A percentile compares a stretch with the other conserved stretches of the same genome.
Conservation (phyloP, 2,329 filamentous ascomycete genomes). For the Colletotrichum lupini region DNA sequence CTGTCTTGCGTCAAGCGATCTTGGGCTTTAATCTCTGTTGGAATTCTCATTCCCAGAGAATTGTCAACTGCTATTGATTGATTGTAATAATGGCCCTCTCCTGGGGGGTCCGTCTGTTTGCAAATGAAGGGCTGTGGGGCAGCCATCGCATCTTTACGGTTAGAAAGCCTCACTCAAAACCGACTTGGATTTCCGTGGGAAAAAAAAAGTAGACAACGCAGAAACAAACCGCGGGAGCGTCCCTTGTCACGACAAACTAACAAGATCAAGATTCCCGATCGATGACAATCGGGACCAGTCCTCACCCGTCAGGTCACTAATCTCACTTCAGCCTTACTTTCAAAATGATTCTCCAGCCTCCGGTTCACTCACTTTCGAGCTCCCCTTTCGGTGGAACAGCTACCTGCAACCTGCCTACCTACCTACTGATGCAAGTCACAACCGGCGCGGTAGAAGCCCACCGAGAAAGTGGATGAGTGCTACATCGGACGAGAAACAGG, state of each 20-base stretch:
- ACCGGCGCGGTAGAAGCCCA: constrained; percentile 2
- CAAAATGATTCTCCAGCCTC: neutral
- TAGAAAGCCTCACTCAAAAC: neutral
- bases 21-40: neutral
- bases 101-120: neutral
- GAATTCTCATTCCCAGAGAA: too few relatives aligned
- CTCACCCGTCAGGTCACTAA: neutral
- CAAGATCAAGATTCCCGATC: neutral
- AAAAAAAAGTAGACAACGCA: too few relatives aligned
- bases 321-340: constrained; percentile 9
- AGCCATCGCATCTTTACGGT: neutral
- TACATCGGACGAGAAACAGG: constrained; percentile 21
- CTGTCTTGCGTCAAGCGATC: neutral
- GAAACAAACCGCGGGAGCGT: neutral
- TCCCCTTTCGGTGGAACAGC: neutral
- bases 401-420: neutral
- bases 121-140: neutral
- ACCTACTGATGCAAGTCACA: constrained; percentile 26
- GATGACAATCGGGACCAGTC: neutral
- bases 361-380: neutral
- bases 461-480: constrained; percentile 12
- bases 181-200: neutral
- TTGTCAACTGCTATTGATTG: too few relatives aligned
- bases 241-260: neutral
- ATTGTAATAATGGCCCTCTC: neutral